These are phyloP conservation scores for Ottelia alismoides DNA, from an alignment of 106 monocot genomes.

Conservation along the genomic window DNA sequence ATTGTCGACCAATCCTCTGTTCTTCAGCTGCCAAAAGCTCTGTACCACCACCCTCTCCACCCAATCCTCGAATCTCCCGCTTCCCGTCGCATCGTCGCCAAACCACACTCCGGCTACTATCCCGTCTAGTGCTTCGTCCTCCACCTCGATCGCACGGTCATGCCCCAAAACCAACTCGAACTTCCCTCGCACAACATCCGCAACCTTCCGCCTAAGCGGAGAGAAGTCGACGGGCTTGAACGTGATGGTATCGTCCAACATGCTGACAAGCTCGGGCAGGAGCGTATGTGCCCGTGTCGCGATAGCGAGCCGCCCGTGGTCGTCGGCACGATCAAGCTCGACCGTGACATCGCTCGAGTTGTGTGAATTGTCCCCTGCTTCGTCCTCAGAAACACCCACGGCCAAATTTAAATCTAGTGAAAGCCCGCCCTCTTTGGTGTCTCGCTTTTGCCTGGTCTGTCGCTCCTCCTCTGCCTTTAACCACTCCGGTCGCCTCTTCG, in stretches of 20 bases:
- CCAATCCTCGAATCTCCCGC: conserved; percentile 58
- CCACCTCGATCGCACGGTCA: conserved; percentile 22
- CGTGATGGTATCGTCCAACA: conserved; percentile 42
- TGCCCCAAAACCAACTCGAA: conserved; percentile 26
- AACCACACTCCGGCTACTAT: conserved; percentile 64
- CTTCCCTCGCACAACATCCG: conserved; percentile 35
- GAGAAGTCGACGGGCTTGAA: conserved; percentile 83
- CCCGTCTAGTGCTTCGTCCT: conserved; percentile 47
- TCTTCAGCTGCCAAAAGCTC: too few species aligned
- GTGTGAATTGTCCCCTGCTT: conserved; percentile 35
- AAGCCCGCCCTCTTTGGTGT: conserved; percentile 5
- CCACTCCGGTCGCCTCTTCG: conserved; percentile 43
- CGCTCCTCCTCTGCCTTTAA: conserved; percentile 14
- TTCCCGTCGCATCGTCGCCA: conserved; percentile 8
- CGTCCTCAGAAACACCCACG: conserved; percentile 31
- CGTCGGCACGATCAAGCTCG: conserved; percentile 62
- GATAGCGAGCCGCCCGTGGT: conserved; percentile 13
- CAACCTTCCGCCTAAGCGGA: conserved; percentile 21
- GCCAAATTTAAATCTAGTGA: conserved; percentile 76
- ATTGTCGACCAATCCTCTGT: too few species aligned
- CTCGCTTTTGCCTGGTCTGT: conserved; percentile 25
- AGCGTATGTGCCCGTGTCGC: conserved; percentile 8
- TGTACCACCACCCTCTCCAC: conserved; percentile 39
- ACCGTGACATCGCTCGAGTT: conserved; percentile 78
- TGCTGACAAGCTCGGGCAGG: conserved; percentile 28